phyloP scores from a whole-genome alignment of 1,139 yeast genomes.

The Kodamaea arcana region DNA sequence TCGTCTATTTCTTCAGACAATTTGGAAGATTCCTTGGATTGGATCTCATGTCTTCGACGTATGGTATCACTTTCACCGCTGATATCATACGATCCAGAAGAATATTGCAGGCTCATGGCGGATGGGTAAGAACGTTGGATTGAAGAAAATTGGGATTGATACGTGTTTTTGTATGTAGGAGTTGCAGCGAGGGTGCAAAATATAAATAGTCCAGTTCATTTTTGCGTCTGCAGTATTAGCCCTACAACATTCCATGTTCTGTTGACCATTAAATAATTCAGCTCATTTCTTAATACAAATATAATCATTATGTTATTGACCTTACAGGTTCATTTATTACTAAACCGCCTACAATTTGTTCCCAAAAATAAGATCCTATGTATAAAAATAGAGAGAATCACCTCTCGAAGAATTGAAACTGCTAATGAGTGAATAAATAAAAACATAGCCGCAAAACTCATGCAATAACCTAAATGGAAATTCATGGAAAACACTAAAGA shows the following conservation, averaged over 20 bases:
- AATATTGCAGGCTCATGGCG: neutral
- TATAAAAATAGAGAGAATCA: neutral
- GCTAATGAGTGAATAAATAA: neutral
- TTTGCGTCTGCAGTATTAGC: too few species aligned
- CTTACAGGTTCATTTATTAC: too few species aligned
- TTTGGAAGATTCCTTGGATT: neutral
- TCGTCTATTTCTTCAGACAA: slow-evolving; percentile 10
- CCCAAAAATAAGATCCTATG: neutral
- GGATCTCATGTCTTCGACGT: slow-evolving; percentile 3
- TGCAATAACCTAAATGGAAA: too few species aligned
- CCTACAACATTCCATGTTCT: too few species aligned
- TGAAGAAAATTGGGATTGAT: neutral
- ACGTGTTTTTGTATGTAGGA: too few species aligned
- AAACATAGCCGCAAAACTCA: neutral
- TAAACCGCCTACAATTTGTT: too few species aligned
- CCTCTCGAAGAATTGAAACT: neutral
- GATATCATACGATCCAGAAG: neutral
- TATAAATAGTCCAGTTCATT: too few species aligned
- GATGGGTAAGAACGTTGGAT: neutral
- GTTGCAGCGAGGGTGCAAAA: too few species aligned
- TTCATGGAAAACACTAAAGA: too few species aligned
- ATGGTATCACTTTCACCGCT: neutral
- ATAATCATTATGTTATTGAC: too few species aligned
- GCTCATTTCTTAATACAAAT: too few species aligned
- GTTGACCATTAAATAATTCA: too few species aligned